Percentiles rank a stretch among this genome's conserved stretches.
phyloP scores from a whole-genome alignment of 176 grass and related monocot genomes.

The Elaeis guineensis region DNA sequence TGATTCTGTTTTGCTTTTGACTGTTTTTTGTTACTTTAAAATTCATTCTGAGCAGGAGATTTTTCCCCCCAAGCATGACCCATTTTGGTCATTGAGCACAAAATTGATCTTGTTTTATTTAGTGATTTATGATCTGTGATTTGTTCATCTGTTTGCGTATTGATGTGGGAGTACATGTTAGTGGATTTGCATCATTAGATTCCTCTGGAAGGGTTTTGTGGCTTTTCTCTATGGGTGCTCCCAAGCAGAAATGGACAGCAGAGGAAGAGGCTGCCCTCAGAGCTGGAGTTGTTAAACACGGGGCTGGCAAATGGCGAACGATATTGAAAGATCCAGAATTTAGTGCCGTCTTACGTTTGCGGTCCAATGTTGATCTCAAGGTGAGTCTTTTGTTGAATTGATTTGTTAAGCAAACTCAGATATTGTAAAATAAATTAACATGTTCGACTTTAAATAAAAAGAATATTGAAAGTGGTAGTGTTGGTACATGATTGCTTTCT shows the following conservation, averaged over 20 bases:
- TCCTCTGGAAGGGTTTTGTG: too few relatives aligned
- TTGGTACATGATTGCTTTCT: too few relatives aligned
- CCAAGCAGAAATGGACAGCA: constrained; percentile 86
- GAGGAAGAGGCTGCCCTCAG: constrained; percentile 92
- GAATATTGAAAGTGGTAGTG: neutral
- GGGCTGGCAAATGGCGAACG: constrained; percentile 85
- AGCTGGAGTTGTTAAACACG: constrained; percentile 82
- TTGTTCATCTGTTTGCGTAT: too few relatives aligned
- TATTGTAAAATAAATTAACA: neutral
- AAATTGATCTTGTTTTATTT: too few relatives aligned
- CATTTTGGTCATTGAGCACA: too few relatives aligned
- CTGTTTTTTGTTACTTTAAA: too few relatives aligned
- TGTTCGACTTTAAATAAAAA: neutral
- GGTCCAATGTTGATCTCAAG: constrained; percentile 99
- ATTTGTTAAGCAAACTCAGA: neutral
- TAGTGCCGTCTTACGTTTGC: constrained; percentile 43
- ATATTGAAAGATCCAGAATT: constrained; percentile 92
- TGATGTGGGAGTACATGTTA: too few relatives aligned
- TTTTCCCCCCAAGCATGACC: too few relatives aligned
- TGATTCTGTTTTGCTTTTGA: too few relatives aligned
- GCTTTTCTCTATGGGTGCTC: constrained; percentile 52
- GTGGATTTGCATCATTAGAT: too few relatives aligned
- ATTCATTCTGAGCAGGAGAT: too few relatives aligned
- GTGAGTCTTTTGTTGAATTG: constrained; percentile 12
- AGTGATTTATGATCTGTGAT: too few relatives aligned